Conservation (phyloP, 148 eudicot species). For the Chenopodium suecicum region DNA sequence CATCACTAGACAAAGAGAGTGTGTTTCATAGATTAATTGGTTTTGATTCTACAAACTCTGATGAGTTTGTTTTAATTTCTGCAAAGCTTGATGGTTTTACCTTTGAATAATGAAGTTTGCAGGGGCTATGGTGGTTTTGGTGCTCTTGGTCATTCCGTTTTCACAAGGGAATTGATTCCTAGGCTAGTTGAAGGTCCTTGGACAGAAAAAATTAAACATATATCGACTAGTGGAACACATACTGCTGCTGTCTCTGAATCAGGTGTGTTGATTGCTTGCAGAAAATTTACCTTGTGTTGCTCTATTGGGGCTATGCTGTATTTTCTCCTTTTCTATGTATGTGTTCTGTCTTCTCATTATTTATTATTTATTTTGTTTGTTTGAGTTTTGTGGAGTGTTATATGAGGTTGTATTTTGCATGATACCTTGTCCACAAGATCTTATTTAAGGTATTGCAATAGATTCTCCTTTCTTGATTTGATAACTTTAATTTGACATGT, state of each 20-base stretch:
- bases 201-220: conserved; percentile 58
- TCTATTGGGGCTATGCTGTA: no score
- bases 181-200: conserved; percentile 82
- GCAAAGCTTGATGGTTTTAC: conserved; percentile 43
- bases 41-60: background rate
- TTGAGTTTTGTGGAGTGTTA: no score
- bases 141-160: conserved; percentile 93
- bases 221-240: conserved; percentile 93
- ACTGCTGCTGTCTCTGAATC: conserved; percentile 82
- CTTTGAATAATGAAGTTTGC: conserved; percentile 62
- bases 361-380: no score
- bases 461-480: background rate
- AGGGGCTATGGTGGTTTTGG: conserved; percentile 99
- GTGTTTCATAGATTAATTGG: background rate
- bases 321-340: no score
- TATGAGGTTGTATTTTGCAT: background rate
- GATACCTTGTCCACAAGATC: background rate
- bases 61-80: background rate
- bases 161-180: conserved; percentile 76
- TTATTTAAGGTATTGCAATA: background rate
- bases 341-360: no score
- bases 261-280: conserved; percentile 41
- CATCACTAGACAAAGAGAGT: background rate
- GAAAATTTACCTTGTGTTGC: background rate
- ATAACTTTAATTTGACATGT: background rate